Conservation (phyloP, 352 stramenopile genomes). For the Globisporangium camurandrum region DNA sequence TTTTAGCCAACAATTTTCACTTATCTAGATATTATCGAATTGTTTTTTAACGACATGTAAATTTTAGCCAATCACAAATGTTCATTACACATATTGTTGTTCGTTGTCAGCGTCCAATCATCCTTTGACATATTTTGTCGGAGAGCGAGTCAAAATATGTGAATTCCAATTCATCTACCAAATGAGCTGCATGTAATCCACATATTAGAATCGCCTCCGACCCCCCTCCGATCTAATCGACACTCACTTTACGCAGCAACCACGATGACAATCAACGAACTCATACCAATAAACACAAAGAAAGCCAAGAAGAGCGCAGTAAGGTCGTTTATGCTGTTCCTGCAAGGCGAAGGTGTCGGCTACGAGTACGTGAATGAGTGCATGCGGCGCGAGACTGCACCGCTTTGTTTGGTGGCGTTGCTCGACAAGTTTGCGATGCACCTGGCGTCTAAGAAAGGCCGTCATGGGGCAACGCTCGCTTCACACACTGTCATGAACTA, state of each 20-base stretch:
- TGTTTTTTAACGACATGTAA: no score
- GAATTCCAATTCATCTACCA: no score
- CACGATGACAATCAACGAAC: neutral
- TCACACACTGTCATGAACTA: neutral
- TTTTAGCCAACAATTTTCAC: no score
- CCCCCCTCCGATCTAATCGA: no score
- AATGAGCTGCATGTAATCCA: neutral
- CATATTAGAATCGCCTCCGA: no score
- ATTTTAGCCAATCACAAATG: neutral
- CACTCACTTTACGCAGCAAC: no score
- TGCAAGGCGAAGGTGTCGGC: neutral
- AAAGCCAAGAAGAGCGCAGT: neutral
- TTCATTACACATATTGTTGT: no score
- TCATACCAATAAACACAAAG: neutral
- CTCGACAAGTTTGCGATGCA: no score
- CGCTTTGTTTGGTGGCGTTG: no score
- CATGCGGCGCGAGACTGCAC: neutral
- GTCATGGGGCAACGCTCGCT: neutral
- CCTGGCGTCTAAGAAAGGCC: neutral
- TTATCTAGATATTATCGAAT: no score
- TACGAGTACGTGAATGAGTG: neutral
- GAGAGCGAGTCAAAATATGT: no score
- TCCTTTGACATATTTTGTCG: neutral
- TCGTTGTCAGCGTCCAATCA: neutral
- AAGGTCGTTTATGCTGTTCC: neutral